Percentiles rank a stretch among this genome's conserved stretches.
Evolutionary conservation across 257 asterid species (phyloP).

Genomic region (Orobanche coerulescens): DNA sequence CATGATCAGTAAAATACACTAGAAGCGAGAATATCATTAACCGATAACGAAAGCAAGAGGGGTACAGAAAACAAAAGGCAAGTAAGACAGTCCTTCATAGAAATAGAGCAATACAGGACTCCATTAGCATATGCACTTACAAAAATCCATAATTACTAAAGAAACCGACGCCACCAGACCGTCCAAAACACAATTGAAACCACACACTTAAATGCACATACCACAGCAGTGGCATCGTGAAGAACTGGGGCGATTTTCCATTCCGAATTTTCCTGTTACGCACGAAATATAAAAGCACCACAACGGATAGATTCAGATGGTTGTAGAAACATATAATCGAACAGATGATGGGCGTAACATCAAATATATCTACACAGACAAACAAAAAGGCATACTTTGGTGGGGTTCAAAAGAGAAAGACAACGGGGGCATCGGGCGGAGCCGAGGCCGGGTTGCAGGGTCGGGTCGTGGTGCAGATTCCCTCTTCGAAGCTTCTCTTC

Average conservation of each 20-base stretch:
- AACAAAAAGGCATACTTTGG: constrained; percentile 26
- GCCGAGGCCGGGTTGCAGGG: constrained; percentile 78
- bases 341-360: background rate
- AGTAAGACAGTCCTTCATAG: background rate
- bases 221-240: constrained; percentile 73
- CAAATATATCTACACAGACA: background rate
- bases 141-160: background rate
- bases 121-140: background rate
- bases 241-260: constrained; percentile 60
- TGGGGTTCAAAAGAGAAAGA: constrained; percentile 49
- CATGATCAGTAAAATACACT: background rate
- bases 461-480: constrained; percentile 67
- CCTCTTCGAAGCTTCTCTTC: constrained; percentile 71
- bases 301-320: background rate
- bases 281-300: background rate
- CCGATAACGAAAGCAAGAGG: background rate
- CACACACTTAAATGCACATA: constrained; percentile 19
- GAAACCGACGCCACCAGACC: background rate
- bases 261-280: constrained; percentile 39
- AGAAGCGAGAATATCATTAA: background rate
- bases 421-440: constrained; percentile 81
- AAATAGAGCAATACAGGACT: background rate
- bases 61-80: background rate
- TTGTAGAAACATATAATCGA: constrained; percentile 17
- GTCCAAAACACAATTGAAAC: background rate